Evolutionary conservation across 495 filamentous ascomycete genomes (phyloP).

Genomic region (Xylaria nigripes): DNA sequence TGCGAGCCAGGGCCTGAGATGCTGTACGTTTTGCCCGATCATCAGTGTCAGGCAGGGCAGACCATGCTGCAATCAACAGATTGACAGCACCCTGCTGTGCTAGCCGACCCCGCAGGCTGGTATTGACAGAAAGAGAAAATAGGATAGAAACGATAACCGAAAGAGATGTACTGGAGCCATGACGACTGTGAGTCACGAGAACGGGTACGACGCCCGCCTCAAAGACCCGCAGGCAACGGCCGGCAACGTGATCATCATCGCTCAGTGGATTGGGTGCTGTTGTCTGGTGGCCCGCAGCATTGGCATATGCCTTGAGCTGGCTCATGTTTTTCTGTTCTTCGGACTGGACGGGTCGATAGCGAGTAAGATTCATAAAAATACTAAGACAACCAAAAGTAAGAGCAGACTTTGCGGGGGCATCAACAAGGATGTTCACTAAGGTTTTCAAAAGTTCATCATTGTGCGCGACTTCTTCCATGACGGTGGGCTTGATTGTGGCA

Average conservation of each 20-base stretch:
- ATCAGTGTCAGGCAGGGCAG: slow-evolving; percentile 47
- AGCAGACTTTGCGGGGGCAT: slow-evolving; percentile 54
- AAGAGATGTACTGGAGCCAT: slow-evolving; percentile 55
- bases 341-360: slow-evolving; percentile 66
- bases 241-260: slow-evolving; percentile 62
- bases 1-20: slow-evolving; percentile 82
- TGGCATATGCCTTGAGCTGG: slow-evolving; percentile 88
- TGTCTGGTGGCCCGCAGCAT: slow-evolving; percentile 56
- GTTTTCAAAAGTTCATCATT: slow-evolving; percentile 57
- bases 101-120: slow-evolving; percentile 64
- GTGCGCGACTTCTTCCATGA: slow-evolving; percentile 69
- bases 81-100: slow-evolving; percentile 89
- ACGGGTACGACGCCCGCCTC: slow-evolving; percentile 65
- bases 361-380: slow-evolving; percentile 72
- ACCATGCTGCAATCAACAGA: slow-evolving; percentile 61
- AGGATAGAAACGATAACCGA: slow-evolving; percentile 66
- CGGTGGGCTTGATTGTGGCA: slow-evolving; percentile 67
- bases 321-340: slow-evolving; percentile 88
- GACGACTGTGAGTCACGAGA: slow-evolving; percentile 62
- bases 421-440: slow-evolving; percentile 56
- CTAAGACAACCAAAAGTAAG: slow-evolving; percentile 77
- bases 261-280: slow-evolving; percentile 59
- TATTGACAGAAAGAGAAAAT: slow-evolving; percentile 60
- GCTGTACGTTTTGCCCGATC: slow-evolving; percentile 49
- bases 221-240: slow-evolving; percentile 69